Evolutionary conservation across 1,284 basidiomycete species (phyloP), one percentile per base, ranked within the genome.

Genomic region (Fomitopsis pinicola): DNA sequence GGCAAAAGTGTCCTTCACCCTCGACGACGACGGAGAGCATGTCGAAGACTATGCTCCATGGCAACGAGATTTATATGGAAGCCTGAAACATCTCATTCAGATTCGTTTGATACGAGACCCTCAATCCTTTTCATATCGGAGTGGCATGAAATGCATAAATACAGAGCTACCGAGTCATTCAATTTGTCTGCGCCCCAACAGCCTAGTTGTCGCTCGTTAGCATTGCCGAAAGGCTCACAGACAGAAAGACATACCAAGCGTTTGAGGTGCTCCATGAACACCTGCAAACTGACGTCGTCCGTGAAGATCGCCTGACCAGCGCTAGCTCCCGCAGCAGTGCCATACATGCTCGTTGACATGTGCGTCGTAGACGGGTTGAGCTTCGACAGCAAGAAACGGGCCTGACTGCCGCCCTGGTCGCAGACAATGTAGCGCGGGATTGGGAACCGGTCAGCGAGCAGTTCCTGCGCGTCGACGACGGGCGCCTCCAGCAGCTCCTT

Each of bases 341-440:
- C 94, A 72, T 94, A 94, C 85, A 96, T 95, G 61, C 84, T 87
- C 53, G 89, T 87, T 26, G 89, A 90, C 89, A 97, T 96, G 76
- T 99, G 97, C 58, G 97, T 99, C 58, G 97, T 99, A 60, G 94
- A 96, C 2, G 97, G 97, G 76, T 99, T 99, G 57, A 99, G 82
- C 77, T 99, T 99, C 59, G 90, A 93, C 53, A 99, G 79, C 72
- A 99, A 77, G 89, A 99, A 99, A 40, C 97, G 89, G 4, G 97
- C 97, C 75, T 99, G 97, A 76, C 91, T 94, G 38, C 97, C 97
- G 57, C 95, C 95, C 76, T 98, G 95, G 76, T 99, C 97, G 74
- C 94, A 97, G 36, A 98, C 95, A 70, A 99, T 94, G 78, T 98
- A 99, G 52, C 97, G 90, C 1, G 97, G 97, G 67, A 99, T 96